phyloP scores from a whole-genome alignment of 2,329 filamentous ascomycete species.

The Sclerotinia sclerotiorum region DNA sequence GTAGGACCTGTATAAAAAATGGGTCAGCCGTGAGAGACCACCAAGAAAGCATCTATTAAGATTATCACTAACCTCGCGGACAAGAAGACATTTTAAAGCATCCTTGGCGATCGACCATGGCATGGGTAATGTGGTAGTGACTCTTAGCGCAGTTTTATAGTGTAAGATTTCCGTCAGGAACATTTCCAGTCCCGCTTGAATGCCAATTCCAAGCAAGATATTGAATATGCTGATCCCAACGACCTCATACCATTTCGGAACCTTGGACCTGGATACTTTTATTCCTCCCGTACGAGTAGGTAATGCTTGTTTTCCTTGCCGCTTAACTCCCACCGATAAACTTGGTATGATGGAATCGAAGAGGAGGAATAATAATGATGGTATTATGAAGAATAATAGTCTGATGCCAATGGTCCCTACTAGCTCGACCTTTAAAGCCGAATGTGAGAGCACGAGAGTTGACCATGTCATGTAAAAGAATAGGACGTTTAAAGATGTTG shows the following conservation, averaged over 20 bases:
- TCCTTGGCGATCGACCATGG: slow-evolving; percentile 61
- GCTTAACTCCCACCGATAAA: slow-evolving; percentile 67
- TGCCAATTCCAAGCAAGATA: slow-evolving; percentile 50
- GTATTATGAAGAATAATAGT: slow-evolving; percentile 68
- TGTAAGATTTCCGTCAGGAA: slow-evolving; percentile 53
- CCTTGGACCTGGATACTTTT: slow-evolving; percentile 42
- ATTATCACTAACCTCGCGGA: slow-evolving; percentile 53
- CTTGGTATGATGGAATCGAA: slow-evolving; percentile 72
- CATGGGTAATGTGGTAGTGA: slow-evolving; percentile 60
- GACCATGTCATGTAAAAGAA: slow-evolving; percentile 85
- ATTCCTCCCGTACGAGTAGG: slow-evolving; percentile 47
- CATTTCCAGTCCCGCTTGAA: slow-evolving; percentile 58
- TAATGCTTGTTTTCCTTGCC: slow-evolving; percentile 54
- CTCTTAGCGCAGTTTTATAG: slow-evolving; percentile 54
- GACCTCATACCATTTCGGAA: slow-evolving; percentile 48
- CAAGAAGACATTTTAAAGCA: slow-evolving; percentile 51
- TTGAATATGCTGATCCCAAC: slow-evolving; percentile 56
- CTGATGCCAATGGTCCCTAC: slow-evolving; percentile 68
- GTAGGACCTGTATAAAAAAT: slow-evolving; percentile 50
- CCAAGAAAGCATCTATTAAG: not conserved
- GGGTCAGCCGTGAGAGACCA: not conserved
- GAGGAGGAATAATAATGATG: slow-evolving; percentile 68
- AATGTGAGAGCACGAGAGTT: slow-evolving; percentile 68
- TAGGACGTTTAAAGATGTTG: slow-evolving; percentile 76
- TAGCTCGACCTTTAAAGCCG: slow-evolving; percentile 72